Evolutionary conservation across 1,284 basidiomycete species (phyloP).

Genomic region (Apiotrichum gracile): DNA sequence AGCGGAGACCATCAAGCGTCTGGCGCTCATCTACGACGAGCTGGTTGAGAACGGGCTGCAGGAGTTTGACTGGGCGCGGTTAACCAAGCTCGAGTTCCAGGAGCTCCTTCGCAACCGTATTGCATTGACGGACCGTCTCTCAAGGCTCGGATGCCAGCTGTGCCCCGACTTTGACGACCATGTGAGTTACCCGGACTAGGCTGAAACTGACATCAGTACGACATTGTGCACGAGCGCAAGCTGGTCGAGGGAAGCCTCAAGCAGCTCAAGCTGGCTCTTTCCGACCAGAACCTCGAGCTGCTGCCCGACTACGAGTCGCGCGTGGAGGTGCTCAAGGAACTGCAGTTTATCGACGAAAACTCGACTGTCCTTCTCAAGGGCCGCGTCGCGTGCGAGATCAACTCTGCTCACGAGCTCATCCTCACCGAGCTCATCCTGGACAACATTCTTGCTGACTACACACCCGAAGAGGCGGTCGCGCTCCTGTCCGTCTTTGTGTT

Average conservation of each 20-base stretch:
- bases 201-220: conserved; percentile 56
- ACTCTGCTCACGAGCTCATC: conserved; percentile 91
- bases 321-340: conserved; percentile 80
- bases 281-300: conserved; percentile 93
- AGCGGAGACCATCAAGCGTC: conserved; percentile 29
- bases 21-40: conserved; percentile 56
- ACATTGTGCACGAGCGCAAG: conserved; percentile 66
- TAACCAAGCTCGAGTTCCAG: conserved; percentile 86
- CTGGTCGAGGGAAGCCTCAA: conserved; percentile 66
- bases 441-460: conserved; percentile 82
- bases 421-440: conserved; percentile 96
- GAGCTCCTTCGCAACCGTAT: conserved; percentile 66
- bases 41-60: conserved; percentile 51
- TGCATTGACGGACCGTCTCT: conserved; percentile 50
- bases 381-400: conserved; percentile 98
- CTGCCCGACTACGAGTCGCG: conserved; percentile 96
- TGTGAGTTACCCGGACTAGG: conserved; percentile 49
- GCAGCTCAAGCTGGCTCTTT: conserved; percentile 69
- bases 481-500: conserved; percentile 94
- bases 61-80: conserved; percentile 78
- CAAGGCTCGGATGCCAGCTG: conserved; percentile 52
- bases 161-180: conserved; percentile 64
- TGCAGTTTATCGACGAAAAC: conserved; percentile 89
- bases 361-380: conserved; percentile 94
- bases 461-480: conserved; percentile 95